These are phyloP conservation scores for Chaetomiaceae sp. DNA, from an alignment of 2,329 filamentous ascomycete genomes.

Conservation along the genomic window DNA sequence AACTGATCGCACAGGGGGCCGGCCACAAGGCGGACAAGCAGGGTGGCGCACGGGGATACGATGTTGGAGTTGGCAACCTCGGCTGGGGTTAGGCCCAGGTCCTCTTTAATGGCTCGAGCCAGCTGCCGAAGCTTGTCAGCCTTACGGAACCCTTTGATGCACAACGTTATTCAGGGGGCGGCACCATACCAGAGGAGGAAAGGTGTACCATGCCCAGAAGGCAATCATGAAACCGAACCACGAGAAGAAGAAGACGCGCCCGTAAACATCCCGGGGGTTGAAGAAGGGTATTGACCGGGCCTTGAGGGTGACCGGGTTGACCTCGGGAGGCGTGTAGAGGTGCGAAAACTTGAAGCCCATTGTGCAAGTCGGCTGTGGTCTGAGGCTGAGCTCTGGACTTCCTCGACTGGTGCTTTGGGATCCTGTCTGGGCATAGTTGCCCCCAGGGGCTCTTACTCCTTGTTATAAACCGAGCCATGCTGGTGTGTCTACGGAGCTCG, in stretches of 20 bases:
- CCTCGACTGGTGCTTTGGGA: background rate
- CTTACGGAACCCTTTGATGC: too few relatives aligned
- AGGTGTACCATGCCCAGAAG: slow-evolving; percentile 91
- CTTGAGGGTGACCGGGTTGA: slow-evolving; percentile 83
- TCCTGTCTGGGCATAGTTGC: background rate
- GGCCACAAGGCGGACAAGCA: slow-evolving; percentile 71
- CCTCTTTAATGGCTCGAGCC: slow-evolving; percentile 72
- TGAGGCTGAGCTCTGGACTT: background rate
- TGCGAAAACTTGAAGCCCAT: slow-evolving; percentile 35
- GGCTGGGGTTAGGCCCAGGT: slow-evolving; percentile 64
- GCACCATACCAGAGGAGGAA: slow-evolving; percentile 68
- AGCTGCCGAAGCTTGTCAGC: slow-evolving; percentile 39
- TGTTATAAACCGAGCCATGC: slow-evolving; percentile 4
- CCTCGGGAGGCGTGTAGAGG: slow-evolving; percentile 56
- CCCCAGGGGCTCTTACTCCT: background rate
- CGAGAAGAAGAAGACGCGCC: slow-evolving; percentile 84
- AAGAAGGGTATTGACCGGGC: slow-evolving; percentile 74
- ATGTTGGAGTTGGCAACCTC: slow-evolving; percentile 90
- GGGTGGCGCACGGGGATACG: slow-evolving; percentile 68
- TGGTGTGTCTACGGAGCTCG: background rate
- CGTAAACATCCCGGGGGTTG: slow-evolving; percentile 75
- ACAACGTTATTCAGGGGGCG: background rate
- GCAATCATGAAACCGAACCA: slow-evolving; percentile 83
- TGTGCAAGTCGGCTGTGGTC: background rate
- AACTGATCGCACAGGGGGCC: slow-evolving; percentile 83